Base-by-base conservation (phyloP, 208 protist species). In the Leishmania tropica region DNA sequence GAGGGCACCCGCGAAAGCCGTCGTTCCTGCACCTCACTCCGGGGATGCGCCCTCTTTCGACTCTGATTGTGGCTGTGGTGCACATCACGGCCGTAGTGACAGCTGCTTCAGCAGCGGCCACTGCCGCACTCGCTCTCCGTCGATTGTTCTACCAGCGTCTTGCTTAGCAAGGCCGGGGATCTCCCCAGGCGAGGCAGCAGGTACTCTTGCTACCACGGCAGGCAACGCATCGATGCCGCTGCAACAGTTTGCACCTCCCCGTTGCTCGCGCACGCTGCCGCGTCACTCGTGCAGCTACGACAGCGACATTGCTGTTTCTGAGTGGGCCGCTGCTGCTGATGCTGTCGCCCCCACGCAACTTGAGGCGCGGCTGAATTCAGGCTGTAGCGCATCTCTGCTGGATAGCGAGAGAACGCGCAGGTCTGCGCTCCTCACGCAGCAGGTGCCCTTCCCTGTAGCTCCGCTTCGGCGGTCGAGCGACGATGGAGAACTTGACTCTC, bases 211-310 rank as follows among this genome's bases (percentile, higher is more conserved):
- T n/a, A 35, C 35, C 2, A 51, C 21, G 11, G 67, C 45, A 17
- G 80, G 2, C 7, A 51, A 31, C 13, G 37, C 5, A 31, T 13
- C 64, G 11, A 17, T n/a, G 1, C 70, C 17, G 53, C 5, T 68
- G 31, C 48, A 35, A 11, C 11, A 31, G 8, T 21, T 3, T 31
- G 72, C 73, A 24, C 78, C 83, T 35, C 83, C 83, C 4, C 83
- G 83, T 48, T 82, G 83, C 78, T 86, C 83, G 28, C 78, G 74
- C 47, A 86, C 83, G 6, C 47, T 78, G 67, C 83, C 83, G 35
- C 83, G 83, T 21, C 78, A 82, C 45, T 86, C 83, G 35, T 45
- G 65, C 78, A 86, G 83, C 60, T 83, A 58, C 54, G 78, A 86
- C 75, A 83, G 79, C 58, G 75, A 68, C 5, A 51, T 65, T 17